Base-by-base conservation (phyloP, 2,329 filamentous ascomycete species). In the Botryotinia calthae region DNA sequence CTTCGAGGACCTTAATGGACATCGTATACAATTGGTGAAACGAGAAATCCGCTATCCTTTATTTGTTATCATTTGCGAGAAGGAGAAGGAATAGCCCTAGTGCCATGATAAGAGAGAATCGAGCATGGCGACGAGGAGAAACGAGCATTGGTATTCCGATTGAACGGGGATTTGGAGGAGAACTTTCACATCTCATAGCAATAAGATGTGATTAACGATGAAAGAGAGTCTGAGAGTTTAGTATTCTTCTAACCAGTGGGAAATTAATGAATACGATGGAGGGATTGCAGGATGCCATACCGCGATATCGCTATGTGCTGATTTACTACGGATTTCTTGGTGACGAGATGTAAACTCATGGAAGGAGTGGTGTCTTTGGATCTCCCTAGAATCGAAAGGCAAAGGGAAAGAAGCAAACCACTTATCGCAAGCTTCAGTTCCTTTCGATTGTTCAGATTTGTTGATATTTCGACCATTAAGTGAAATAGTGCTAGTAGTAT, bases 381-480 rank as follows among this genome's bases (percentile, higher is more conserved):
- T 28, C n/a, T 14, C 18, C n/a, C 14, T n/a, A 56, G n/a, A 18
- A 18, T 28, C 7, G 7, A 28, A 28, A 56, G 7, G 16, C 14
- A 2, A 56, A 28, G 8, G 14, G 2, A 2, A 14, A 28, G 18
- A 54, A 25, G 6, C 2, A 28, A 18, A 56, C n/a, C 25, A 7
- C 48, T 54, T n/a, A 5, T 5, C 4, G 25, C 6, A 6, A 14
- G 2, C 25, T 14, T 54, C 5, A 16, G 48, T 54, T 14, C 5
- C 25, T 54, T 3, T 1, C 2, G 6, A 54, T 7, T n/a, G 0
- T 54, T 16, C 12, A 2, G 12, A n/a, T 2, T 54, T 54, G 12
- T 54, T 16, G 25, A 54, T n/a, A n/a, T 54, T 16, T 16, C 12
- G 14, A 2, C 16, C n/a, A 56, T 31, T 7, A 7, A 56, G 51